Conservation (phyloP, 768 basidiomycete genomes). For the Suillus spraguei region DNA sequence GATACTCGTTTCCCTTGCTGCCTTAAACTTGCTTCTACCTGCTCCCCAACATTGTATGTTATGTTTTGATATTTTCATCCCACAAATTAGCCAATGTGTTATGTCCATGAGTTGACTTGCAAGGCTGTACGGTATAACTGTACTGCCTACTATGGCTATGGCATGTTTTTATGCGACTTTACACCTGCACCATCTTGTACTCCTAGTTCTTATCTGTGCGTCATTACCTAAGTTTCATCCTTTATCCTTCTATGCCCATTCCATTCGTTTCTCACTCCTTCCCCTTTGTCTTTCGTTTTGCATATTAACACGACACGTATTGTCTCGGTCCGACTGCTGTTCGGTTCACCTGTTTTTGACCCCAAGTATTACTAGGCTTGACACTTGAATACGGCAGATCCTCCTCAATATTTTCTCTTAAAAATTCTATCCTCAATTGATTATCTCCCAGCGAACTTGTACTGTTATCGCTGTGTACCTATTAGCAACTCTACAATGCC, state of each 20-base stretch:
- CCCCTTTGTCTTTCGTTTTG: background rate
- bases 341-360: background rate
- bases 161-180: too few species aligned
- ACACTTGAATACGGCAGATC: background rate
- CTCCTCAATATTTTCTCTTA: background rate
- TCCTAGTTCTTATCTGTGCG: background rate
- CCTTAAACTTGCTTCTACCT: too few species aligned
- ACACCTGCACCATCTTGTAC: background rate
- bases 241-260: background rate
- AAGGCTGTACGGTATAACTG: background rate
- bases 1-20: too few species aligned
- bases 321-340: background rate
- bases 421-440: background rate
- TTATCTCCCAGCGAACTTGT: background rate
- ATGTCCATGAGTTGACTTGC: background rate
- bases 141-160: background rate
- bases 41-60: too few species aligned
- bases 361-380: background rate
- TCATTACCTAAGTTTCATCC: background rate
- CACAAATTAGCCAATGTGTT: background rate
- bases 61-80: background rate
- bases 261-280: background rate
- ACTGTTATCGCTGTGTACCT: background rate
- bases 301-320: background rate
- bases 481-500: slow-evolving; percentile 4